phyloP scores from a whole-genome alignment of 495 filamentous ascomycete genomes.

The Aspergillus ellipticus region DNA sequence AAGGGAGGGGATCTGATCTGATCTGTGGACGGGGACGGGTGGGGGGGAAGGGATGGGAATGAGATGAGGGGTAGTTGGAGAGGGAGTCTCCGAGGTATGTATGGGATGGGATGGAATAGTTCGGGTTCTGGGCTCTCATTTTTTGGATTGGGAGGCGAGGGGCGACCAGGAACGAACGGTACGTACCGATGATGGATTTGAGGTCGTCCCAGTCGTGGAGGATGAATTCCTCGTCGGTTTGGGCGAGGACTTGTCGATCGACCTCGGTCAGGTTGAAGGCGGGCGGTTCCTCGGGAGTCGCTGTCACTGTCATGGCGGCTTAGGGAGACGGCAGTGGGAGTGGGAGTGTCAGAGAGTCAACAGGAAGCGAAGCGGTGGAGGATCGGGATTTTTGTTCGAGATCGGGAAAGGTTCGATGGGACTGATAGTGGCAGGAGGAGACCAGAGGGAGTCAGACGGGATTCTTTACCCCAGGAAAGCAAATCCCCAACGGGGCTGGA shows the following conservation, averaged over 20 bases:
- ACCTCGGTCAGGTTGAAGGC: conserved; percentile 64
- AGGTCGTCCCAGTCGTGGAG: conserved; percentile 69
- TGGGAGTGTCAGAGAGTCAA: not conserved
- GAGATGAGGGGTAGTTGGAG: conserved; percentile 6
- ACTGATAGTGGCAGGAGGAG: not conserved
- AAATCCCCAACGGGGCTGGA: conserved; percentile 4
- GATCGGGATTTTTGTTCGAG: conserved; percentile 14
- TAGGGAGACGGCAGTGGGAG: too few relatives aligned
- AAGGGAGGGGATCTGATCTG: conserved; percentile 5
- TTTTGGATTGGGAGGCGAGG: too few relatives aligned
- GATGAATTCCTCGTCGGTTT: conserved; percentile 66
- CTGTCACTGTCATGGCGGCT: too few relatives aligned
- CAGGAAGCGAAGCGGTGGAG: not conserved
- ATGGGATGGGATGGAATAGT: too few relatives aligned
- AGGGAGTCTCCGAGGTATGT: too few relatives aligned
- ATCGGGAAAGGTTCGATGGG: conserved; percentile 9
- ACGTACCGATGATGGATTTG: conserved; percentile 59
- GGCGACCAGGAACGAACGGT: conserved; percentile 36
- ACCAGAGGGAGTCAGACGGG: not conserved
- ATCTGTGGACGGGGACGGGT: too few relatives aligned
- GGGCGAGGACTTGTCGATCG: conserved; percentile 62
- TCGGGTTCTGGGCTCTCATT: not conserved
- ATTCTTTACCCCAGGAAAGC: conserved; percentile 14
- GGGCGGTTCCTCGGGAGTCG: conserved; percentile 16
- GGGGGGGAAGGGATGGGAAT: not conserved